phyloP scores from a whole-genome alignment of 2,329 filamentous ascomycete species.

The Paecilomyces sp. region DNA sequence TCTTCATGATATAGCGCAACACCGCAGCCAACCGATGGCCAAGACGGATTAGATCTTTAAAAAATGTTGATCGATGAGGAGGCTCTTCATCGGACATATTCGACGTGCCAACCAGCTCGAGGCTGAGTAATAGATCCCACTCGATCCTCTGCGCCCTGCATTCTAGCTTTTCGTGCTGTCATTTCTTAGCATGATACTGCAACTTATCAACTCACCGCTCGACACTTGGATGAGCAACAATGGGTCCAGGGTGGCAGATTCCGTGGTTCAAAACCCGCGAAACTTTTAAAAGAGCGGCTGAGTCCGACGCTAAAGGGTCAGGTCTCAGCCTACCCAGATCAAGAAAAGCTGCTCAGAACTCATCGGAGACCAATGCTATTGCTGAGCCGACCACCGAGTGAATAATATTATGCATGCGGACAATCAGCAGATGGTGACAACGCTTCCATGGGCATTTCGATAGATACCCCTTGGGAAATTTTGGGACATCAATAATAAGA shows the following conservation, averaged over 20 bases:
- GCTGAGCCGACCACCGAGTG: not conserved
- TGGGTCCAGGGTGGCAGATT: not conserved
- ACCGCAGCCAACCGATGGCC: not conserved
- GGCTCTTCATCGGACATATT: not conserved
- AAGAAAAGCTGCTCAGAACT: not conserved
- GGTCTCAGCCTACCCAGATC: not conserved
- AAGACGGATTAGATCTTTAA: not conserved
- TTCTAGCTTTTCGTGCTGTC: not conserved
- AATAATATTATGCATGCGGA: not conserved
- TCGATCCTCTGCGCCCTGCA: not conserved
- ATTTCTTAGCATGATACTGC: not conserved
- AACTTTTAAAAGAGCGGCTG: not conserved
- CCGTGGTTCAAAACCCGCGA: not conserved
- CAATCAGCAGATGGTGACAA: not conserved
- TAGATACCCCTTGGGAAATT: not conserved
- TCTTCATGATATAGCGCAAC: not conserved
- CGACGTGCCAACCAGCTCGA: not conserved
- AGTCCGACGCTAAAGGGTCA: not conserved
- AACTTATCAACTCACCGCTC: not conserved
- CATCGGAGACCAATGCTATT: not conserved
- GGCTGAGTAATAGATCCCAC: not conserved
- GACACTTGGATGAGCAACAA: not conserved
- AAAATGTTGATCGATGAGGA: not conserved
- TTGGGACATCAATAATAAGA: not conserved
- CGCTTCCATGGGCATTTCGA: not conserved